phyloP scores from a whole-genome alignment of 23 red algal genomes.

The Gracilaria gracilis region DNA sequence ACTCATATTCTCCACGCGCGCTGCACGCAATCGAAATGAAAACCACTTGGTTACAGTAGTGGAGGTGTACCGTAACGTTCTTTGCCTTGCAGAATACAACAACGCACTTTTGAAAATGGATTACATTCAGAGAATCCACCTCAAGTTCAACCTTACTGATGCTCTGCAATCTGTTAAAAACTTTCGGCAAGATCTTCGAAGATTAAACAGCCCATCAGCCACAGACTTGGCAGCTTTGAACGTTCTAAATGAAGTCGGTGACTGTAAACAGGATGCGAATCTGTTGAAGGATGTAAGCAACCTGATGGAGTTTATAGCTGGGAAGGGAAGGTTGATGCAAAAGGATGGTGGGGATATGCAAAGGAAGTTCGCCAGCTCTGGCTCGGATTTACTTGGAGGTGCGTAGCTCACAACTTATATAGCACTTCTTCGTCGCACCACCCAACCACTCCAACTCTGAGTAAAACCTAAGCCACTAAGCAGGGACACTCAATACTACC shows the following conservation, averaged over 20 bases:
- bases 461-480: too few relatives aligned
- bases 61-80: slow-evolving; percentile 42
- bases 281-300: slow-evolving; percentile 10
- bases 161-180: slow-evolving; percentile 28
- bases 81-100: slow-evolving; percentile 67
- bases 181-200: background rate
- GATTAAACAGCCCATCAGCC: background rate
- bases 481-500: too few relatives aligned
- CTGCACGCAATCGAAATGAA: background rate
- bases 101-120: slow-evolving; percentile 72
- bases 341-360: too few relatives aligned
- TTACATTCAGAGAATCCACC: slow-evolving; percentile 84
- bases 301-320: too few relatives aligned
- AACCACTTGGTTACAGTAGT: slow-evolving; percentile 39
- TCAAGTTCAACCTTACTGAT: slow-evolving; percentile 75
- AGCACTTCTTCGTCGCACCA: too few relatives aligned
- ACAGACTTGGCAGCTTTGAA: background rate
- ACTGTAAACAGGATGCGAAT: slow-evolving; percentile 19
- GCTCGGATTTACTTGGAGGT: too few relatives aligned
- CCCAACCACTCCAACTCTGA: too few relatives aligned
- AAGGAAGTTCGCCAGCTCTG: too few relatives aligned
- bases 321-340: too few relatives aligned
- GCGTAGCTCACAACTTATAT: too few relatives aligned
- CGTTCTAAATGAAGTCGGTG: background rate
- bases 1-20: slow-evolving; percentile 12